A percentile compares a stretch with the other conserved stretches of the same genome.
These are phyloP conservation scores for Geotrichum fermentans DNA, from an alignment of 1,139 yeast species.

Conservation along the genomic window DNA sequence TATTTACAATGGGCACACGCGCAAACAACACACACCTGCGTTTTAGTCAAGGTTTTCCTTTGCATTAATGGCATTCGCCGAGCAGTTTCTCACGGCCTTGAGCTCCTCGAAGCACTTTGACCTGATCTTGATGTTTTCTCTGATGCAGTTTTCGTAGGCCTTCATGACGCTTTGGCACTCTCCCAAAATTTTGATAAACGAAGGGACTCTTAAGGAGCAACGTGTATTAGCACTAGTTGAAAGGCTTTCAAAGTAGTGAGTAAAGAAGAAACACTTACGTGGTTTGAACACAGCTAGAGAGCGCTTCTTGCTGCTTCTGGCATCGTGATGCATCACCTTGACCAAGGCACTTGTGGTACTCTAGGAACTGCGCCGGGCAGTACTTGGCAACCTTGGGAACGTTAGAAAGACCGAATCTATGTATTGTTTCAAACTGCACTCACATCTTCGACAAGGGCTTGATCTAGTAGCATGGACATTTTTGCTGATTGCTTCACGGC, in stretches of 20 bases:
- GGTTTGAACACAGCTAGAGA: slow-evolving; percentile 54
- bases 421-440: slow-evolving; percentile 26
- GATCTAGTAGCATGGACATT: slow-evolving; percentile 49
- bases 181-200: slow-evolving; percentile 57
- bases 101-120: slow-evolving; percentile 42
- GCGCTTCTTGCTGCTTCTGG: slow-evolving; percentile 45
- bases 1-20: too few species aligned
- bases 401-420: neutral
- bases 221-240: neutral
- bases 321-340: slow-evolving; percentile 48
- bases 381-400: slow-evolving; percentile 49
- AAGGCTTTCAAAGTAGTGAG: neutral
- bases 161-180: slow-evolving; percentile 53
- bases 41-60: slow-evolving; percentile 21
- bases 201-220: slow-evolving; percentile 50
- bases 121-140: slow-evolving; percentile 39
- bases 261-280: slow-evolving; percentile 26
- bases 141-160: slow-evolving; percentile 58
- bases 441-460: slow-evolving; percentile 51
- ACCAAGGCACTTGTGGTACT: slow-evolving; percentile 62
- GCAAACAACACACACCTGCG: too few species aligned
- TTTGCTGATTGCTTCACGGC: slow-evolving; percentile 2
- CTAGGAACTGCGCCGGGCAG: slow-evolving; percentile 62
- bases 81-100: slow-evolving; percentile 39
- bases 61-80: slow-evolving; percentile 32